Evolutionary conservation across 1,284 basidiomycete genomes (phyloP).

Genomic region (Sanguinoderma infundibulare): DNA sequence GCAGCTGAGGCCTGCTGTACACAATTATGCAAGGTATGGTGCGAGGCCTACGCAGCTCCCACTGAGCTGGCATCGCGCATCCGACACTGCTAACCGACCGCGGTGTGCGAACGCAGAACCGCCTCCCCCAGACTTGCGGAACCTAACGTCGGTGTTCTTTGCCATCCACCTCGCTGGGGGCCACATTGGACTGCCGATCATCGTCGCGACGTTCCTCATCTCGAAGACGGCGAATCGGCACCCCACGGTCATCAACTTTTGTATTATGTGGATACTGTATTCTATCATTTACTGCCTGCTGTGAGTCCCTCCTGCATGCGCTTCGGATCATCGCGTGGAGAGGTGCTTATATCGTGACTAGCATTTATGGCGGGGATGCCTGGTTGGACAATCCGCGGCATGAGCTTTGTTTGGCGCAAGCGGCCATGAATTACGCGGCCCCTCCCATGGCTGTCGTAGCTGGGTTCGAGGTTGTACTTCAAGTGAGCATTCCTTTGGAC

Average conservation of each 20-base stretch:
- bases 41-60: background rate
- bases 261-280: slow-evolving; percentile 55
- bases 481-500: slow-evolving; percentile 38
- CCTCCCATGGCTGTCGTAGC: slow-evolving; percentile 57
- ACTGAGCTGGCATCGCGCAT: background rate
- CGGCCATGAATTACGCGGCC: slow-evolving; percentile 54
- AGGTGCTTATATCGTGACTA: slow-evolving; percentile 20
- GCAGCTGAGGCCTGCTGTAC: background rate
- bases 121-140: slow-evolving; percentile 18
- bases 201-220: slow-evolving; percentile 35
- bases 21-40: slow-evolving; percentile 17
- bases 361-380: slow-evolving; percentile 41
- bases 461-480: slow-evolving; percentile 51
- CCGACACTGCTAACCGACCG: background rate
- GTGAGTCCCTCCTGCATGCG: slow-evolving; percentile 47
- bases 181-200: slow-evolving; percentile 37
- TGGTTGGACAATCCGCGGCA: slow-evolving; percentile 23
- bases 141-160: slow-evolving; percentile 25
- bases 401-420: slow-evolving; percentile 50
- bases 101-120: slow-evolving; percentile 13
- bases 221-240: slow-evolving; percentile 34
- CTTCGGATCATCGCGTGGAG: no score
- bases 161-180: slow-evolving; percentile 36
- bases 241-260: slow-evolving; percentile 42
- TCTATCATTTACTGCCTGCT: slow-evolving; percentile 54